Conservation (phyloP, 2,329 filamentous ascomycete species). For the Didymella arachidicola region DNA sequence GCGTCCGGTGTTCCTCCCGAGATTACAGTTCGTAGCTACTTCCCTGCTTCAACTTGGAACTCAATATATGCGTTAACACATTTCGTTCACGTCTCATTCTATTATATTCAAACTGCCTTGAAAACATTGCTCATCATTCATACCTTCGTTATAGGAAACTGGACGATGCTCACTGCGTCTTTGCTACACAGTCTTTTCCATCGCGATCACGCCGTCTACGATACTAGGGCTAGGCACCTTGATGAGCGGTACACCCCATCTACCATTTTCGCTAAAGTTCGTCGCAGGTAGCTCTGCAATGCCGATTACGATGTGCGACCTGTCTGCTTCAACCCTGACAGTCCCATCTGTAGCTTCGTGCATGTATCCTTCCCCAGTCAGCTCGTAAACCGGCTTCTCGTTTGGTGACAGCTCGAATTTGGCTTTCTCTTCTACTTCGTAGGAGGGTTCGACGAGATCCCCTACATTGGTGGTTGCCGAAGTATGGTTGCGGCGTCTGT, state of each 20-base stretch:
- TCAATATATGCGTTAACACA: not conserved
- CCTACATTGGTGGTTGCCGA: not conserved
- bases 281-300: conserved; percentile 25
- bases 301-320: conserved; percentile 11
- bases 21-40: not conserved
- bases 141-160: not conserved
- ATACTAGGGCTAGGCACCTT: not conserved
- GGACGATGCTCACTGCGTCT: not conserved
- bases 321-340: conserved; percentile 22
- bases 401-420: conserved; percentile 24
- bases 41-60: not conserved
- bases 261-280: conserved; percentile 17
- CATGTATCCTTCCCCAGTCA: conserved; percentile 17
- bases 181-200: not conserved
- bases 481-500: not conserved
- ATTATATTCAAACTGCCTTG: not conserved
- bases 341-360: conserved; percentile 19
- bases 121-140: not conserved
- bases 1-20: conserved; percentile 2
- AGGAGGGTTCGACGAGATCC: not conserved
- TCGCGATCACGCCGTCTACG: not conserved
- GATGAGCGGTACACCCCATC: conserved; percentile 2
- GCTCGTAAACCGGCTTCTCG: conserved; percentile 23
- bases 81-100: not conserved
- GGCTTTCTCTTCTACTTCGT: conserved; percentile 14